Evolutionary conservation across 257 asterid species (phyloP).

Genomic region (Echites panduratus): DNA sequence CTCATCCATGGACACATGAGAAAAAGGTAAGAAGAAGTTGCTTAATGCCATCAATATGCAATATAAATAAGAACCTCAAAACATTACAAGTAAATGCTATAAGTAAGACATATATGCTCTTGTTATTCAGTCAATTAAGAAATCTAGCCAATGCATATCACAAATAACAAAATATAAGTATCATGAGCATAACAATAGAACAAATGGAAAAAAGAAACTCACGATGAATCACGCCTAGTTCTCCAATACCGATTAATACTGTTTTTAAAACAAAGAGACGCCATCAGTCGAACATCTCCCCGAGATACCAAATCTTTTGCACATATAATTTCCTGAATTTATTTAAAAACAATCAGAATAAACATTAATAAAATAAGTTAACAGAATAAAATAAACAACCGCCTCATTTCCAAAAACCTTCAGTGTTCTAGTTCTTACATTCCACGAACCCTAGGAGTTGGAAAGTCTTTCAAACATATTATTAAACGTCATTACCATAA

Average conservation of each 20-base stretch:
- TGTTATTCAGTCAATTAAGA: not conserved
- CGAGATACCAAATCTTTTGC: slow-evolving; percentile 67
- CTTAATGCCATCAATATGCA: too few relatives aligned
- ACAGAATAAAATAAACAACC: not conserved
- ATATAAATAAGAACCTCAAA: not conserved
- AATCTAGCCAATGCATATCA: not conserved
- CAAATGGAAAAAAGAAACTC: slow-evolving; percentile 24
- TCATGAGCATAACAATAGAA: not conserved
- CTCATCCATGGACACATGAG: not conserved
- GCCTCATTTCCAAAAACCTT: not conserved
- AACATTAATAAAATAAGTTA: not conserved
- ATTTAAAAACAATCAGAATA: not conserved
- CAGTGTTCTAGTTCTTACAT: not conserved
- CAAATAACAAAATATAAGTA: not conserved
- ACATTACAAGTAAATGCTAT: not conserved
- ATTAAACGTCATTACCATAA: slow-evolving; percentile 47
- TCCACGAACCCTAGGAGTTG: slow-evolving; percentile 14
- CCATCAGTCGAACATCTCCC: slow-evolving; percentile 77
- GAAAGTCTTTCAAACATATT: not conserved
- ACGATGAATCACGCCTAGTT: slow-evolving; percentile 72
- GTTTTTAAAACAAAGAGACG: slow-evolving; percentile 87
- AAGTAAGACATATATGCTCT: not conserved
- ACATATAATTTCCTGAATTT: slow-evolving; percentile 72
- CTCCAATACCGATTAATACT: slow-evolving; percentile 85
- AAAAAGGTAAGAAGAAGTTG: not conserved